Base-by-base conservation (phyloP, 2,329 filamentous ascomycete species). In the Aspergillus latus region DNA sequence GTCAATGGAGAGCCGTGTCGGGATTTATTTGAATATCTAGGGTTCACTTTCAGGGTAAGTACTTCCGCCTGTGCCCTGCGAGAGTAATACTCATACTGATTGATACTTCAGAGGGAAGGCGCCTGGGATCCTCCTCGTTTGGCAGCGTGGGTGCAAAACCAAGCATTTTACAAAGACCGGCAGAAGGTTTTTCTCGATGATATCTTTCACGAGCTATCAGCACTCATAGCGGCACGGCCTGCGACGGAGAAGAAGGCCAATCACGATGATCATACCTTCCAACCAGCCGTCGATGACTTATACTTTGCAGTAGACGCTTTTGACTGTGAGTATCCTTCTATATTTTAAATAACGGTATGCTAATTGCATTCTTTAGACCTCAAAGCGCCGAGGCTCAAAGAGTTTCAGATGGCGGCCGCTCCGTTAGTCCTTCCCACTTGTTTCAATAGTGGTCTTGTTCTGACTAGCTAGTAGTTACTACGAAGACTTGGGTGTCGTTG, bases 401-500 rank as follows among this genome's bases (percentile, higher is more conserved):
- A 70, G 30, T 74, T 74, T 44, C 55, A 64, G 40, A 67, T 72
- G 67, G 49, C 69, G 51, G 46, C 65, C 46, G 64, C 66, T 58
- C 69, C 71, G 71, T 74, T 62, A 37, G 70, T 72, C 16, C 40
- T 32, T n/a, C 56, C 51, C 9, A n/a, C 4, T 5, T 30, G 10
- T 3, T 32, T 8, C 10, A 8, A 16, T 15, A 11, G 11, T 32
- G 5, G 29, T 43, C 21, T n/a, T 30, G 13, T 43, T 32, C 57
- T 64, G 32, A 65, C 21, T 10, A 30, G 7, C 13, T 37, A 37
- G 56, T 21, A 79, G 78, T 42, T 77, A 80, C 62, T 88, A 87
- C 67, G 82, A 84, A 49, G 82, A 84, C 60, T 74, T 90, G 21
- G 88, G 88, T 21, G 80, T 80, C 11, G 69, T 85, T 7, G 79